A percentile compares a stretch with the other conserved stretches of the same genome.
These are phyloP conservation scores for Fimicolochytrium jonesii DNA, from an alignment of 192 early-diverging fungal genomes.

Conservation along the genomic window DNA sequence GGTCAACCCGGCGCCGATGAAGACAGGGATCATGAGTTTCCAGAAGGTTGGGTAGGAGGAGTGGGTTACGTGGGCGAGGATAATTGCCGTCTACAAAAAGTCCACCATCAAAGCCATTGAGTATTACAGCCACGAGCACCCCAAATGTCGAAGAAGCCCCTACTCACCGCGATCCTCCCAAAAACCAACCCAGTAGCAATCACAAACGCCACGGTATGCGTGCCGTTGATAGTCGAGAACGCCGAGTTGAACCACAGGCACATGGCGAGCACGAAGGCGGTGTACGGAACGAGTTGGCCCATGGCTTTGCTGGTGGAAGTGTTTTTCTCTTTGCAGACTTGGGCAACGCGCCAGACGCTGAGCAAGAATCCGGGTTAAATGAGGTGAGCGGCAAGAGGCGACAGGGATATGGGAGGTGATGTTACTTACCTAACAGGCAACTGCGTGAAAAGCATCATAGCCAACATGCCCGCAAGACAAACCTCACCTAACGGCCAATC, in stretches of 20 bases:
- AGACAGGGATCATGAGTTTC: slow-evolving; percentile 68
- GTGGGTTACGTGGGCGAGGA: slow-evolving; percentile 84
- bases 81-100: slow-evolving; percentile 70
- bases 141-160: no score
- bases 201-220: slow-evolving; percentile 23
- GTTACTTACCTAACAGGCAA: slow-evolving; percentile 48
- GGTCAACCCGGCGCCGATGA: slow-evolving; percentile 65
- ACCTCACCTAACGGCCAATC: slow-evolving; percentile 36
- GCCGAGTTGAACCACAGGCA: slow-evolving; percentile 17
- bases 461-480: slow-evolving; percentile 29
- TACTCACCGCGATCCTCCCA: slow-evolving; percentile 29
- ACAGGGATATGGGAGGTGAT: background rate
- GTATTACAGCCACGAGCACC: background rate
- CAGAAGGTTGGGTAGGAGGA: slow-evolving; percentile 79
- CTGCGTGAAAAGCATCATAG: slow-evolving; percentile 49
- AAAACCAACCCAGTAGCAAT: slow-evolving; percentile 24
- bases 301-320: slow-evolving; percentile 11
- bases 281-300: slow-evolving; percentile 15
- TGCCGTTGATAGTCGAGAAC: slow-evolving; percentile 1
- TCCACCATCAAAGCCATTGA: background rate
- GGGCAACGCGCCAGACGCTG: slow-evolving; percentile 15
- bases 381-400: background rate
- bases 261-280: background rate
- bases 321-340: slow-evolving; percentile 20
- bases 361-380: background rate